Conservation (phyloP, 345 rosid species). For the Diplotaxis tenuifolia region DNA sequence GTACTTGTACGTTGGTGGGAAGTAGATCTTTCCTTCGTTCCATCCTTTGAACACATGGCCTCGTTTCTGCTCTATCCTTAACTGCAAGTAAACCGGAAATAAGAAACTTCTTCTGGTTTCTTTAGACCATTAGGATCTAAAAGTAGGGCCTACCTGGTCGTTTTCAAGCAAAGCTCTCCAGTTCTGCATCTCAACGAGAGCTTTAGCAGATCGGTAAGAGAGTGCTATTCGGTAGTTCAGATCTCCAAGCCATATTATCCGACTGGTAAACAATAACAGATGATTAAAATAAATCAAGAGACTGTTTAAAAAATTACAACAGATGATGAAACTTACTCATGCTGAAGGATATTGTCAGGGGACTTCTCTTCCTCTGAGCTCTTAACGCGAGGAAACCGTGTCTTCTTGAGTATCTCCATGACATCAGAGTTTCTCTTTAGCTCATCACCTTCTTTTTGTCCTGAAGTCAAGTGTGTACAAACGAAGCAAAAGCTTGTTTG, state of each 20-base stretch:
- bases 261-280: conserved; percentile 48
- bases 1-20: conserved; percentile 97
- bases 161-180: conserved; percentile 95
- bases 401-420: conserved; percentile 41
- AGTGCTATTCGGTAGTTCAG: conserved; percentile 92
- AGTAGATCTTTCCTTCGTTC: conserved; percentile 93
- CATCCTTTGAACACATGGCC: conserved; percentile 85
- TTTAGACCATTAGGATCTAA: not conserved
- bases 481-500: conserved; percentile 46
- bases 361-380: conserved; percentile 63
- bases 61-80: conserved; percentile 82
- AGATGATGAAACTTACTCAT: conserved; percentile 64
- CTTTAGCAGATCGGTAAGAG: conserved; percentile 97
- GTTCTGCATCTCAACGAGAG: conserved; percentile 98
- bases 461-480: conserved; percentile 39
- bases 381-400: conserved; percentile 66
- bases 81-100: conserved; percentile 42
- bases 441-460: conserved; percentile 44
- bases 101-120: not conserved
- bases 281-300: not conserved
- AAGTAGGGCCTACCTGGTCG: conserved; percentile 93
- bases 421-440: conserved; percentile 40
- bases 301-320: not conserved
- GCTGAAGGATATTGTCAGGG: conserved; percentile 91
- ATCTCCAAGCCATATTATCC: conserved; percentile 97